Base-by-base conservation (phyloP, 164 flowering plant genomes). In the Sedum album region DNA sequence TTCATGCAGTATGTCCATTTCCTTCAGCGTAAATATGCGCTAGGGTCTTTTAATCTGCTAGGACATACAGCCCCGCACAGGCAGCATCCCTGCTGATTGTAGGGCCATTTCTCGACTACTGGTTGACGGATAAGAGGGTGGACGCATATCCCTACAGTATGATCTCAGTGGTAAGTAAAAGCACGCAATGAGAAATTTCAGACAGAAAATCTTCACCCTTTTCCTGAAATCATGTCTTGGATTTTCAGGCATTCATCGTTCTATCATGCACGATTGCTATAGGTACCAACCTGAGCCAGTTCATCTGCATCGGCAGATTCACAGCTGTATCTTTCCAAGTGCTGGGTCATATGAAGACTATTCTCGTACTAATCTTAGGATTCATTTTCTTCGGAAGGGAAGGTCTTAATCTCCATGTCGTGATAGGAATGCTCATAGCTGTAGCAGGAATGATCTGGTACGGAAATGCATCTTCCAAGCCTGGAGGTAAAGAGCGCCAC, bases 41-140 rank as follows among this genome's bases (percentile, higher is more conserved):
- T 91, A 6, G 88, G 96, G 38, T 91, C 97, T 23, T 89, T 91
- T 80, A 89, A 87, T 74, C 80, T 91, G 55, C 70, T 91, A 78
- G 94, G 94, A 41, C 97, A 89, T 68, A 91, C 94, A 71, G 97
- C 97, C 66, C 97, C 97, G 30, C 61, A 7, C 97, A 91, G 82
- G 96, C 97, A 26, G 86, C 82, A 51, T 78, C 90, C 21, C 77
- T 88, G 74, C 78, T 91, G 79, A 11, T 88, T 31, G 15, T 85
- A 13, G 96, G 97, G 18, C 97, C 97, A 33, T 82, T 89, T 73
- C 67, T 91, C 72, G 96, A 91, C 80, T 88, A 78, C 67, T 82
- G 88, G 94, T 73, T 91, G 84, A 88, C 96, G 36, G 79, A 70
- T 68, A 81, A 88, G 69, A 82, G 87, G 72, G 85, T 91, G 36